Evolutionary conservation across 345 rosid genomes (phyloP).

Genomic region (Eucalyptus fibrosa): DNA sequence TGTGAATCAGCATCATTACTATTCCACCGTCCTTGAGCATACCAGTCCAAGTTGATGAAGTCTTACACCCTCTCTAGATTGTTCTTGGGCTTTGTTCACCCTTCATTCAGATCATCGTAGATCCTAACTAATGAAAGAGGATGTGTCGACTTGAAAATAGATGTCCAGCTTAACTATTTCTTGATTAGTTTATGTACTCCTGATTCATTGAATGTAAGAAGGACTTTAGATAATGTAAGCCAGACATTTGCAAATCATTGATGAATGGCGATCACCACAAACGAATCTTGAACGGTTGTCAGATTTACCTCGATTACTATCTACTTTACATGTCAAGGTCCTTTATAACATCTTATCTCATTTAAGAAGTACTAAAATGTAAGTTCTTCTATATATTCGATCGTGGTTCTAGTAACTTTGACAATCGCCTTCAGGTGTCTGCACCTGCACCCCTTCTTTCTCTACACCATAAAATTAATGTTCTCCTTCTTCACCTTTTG

Average conservation of each 20-base stretch:
- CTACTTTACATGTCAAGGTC: neutral
- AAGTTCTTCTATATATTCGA: neutral
- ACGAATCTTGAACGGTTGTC: neutral
- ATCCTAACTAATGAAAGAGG: neutral
- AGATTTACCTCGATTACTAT: neutral
- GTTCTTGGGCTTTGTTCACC: neutral
- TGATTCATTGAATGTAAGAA: neutral
- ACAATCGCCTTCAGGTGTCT: neutral
- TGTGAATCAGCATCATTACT: neutral
- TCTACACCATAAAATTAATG: neutral
- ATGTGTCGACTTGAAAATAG: neutral
- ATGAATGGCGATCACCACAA: neutral
- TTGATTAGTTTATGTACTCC: neutral
- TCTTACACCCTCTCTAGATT: neutral
- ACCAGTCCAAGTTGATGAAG: neutral
- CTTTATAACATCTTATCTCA: neutral
- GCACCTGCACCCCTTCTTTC: neutral
- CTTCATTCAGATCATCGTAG: neutral
- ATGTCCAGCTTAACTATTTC: neutral
- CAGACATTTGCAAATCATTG: neutral
- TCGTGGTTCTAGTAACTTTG: neutral
- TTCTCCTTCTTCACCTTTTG: neutral
- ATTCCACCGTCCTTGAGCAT: neutral
- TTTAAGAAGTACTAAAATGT: neutral
- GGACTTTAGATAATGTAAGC: neutral